Base-by-base conservation (phyloP, 2,329 filamentous ascomycete genomes). In the Sporothrix curviconia region DNA sequence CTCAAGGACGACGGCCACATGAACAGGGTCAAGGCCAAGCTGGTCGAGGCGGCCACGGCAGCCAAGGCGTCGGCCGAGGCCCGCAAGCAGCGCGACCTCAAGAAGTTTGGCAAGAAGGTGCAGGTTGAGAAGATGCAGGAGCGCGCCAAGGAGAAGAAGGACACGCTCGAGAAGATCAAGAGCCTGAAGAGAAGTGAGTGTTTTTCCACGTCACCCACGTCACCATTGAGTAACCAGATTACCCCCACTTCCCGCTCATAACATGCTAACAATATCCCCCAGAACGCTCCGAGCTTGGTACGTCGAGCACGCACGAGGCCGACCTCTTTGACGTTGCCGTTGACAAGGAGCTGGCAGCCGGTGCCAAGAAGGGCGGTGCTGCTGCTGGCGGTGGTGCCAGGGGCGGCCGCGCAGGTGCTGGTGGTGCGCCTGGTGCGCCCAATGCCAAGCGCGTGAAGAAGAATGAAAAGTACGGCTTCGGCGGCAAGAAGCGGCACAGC, bases 81-180 rank as follows among this genome's bases (percentile, higher is more conserved):
- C 7, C 84, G 91, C 70, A 91, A 91, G 75, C 86, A 92, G 76
- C 82, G 94, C 62, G 94, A 99, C 71, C 79, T 97, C 67, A 97
- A 96, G 85, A 99, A 97, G 77, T 99, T 97, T 70, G 94, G 94
- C 71, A 99, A 99, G 78, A 90, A 95, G 72, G 94, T 97, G 55
- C 94, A 99, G 78, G 84, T 96, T 60, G 92, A 92, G 59, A 96
- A 96, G 78, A 76, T 95, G 71, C 92, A 97, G 75, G 92, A 99
- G 81, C 81, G 94, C 50, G 85, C 89, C 52, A 95, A 95, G 80
- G 86, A 86, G 68, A 96, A 96, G 85, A 85, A 84, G 66, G 89
- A 95, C 62, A 95, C 91, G 4, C 77, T 99, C 62, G 94, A 97
- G 66, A 96, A 96, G 81, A 96, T 99, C 69, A 91, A 92, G 75